Base-by-base conservation (phyloP, 2,329 filamentous ascomycete species). In the Colletotrichum orbiculare region DNA sequence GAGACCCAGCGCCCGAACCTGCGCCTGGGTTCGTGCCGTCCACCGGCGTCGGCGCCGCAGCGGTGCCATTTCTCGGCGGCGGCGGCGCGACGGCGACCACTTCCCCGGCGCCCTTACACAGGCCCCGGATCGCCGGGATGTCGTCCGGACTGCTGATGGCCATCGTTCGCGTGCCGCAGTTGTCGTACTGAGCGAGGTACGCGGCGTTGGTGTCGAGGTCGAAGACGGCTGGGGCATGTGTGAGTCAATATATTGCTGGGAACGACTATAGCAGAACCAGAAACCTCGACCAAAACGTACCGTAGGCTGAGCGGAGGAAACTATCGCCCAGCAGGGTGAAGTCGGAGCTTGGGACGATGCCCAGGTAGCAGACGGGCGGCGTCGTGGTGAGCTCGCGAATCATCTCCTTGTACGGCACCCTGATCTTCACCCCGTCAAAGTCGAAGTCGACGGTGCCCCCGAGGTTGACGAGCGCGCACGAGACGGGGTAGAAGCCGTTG, bases 321-420 rank as follows among this genome's bases (percentile, higher is more conserved):
- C 85, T 86, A 69, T 87, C 86, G 10, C 86, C 86, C n/a, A 88
- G 77, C n/a, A 88, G 73, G 46, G 78, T 77, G 68, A 85, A 86
- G 35, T 78, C 76, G 7, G 77, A 73, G 68, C 78, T 84, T 8
- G 81, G 76, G 67, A 78, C 77, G 66, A 86, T 79, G 8, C 84
- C 84, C n/a, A 86, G 73, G 59, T 82, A 83, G 69, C 84, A 86
- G 10, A 71, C 71, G 11, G 74, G 71, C 39, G 73, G 72, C 48
- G 52, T 43, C 2, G 66, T 54, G 52, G 37, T 59, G 9, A 75
- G 62, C 69, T 80, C 73, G 35, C 81, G 76, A 42, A 85, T 78
- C 43, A 86, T 76, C 73, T 87, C 84, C 35, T 71, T 73, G 69
- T 82, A 85, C 1, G 84, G 81, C 1, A 86, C 83, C 45, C 73